These are phyloP conservation scores for Setaria viridis DNA, from an alignment of 202 grass and related monocot species.

Conservation along the genomic window DNA sequence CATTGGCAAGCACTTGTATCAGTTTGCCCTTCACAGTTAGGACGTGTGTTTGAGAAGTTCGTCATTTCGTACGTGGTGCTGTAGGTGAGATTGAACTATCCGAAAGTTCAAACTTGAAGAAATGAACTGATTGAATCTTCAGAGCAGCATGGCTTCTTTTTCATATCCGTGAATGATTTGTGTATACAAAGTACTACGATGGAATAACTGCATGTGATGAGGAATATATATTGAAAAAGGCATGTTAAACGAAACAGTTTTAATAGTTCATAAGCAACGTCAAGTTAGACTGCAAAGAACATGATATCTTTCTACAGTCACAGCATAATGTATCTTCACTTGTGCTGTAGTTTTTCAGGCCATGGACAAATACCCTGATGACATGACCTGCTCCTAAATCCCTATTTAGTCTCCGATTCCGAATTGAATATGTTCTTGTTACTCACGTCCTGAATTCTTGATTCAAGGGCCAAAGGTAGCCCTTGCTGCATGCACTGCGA, in stretches of 20 bases:
- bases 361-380: background rate
- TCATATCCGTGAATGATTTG: background rate
- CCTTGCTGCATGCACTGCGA: constrained; percentile 54
- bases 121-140: background rate
- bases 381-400: constrained; percentile 4
- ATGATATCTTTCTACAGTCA: background rate
- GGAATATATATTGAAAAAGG: background rate
- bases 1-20: background rate
- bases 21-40: background rate
- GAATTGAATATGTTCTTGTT: background rate
- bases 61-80: background rate
- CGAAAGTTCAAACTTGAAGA: background rate
- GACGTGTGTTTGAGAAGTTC: background rate
- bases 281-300: background rate
- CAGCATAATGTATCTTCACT: background rate
- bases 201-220: background rate
- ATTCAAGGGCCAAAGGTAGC: constrained; percentile 64
- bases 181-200: background rate
- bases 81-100: background rate
- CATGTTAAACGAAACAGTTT: background rate
- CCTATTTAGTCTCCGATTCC: constrained; percentile 23
- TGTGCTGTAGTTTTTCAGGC: constrained; percentile 22
- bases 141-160: background rate
- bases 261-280: background rate
- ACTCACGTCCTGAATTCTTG: background rate